A percentile compares a stretch with the other conserved stretches of the same genome.
Conservation (phyloP, 202 grass and related monocot species). For the Eragrostis tef region DNA sequence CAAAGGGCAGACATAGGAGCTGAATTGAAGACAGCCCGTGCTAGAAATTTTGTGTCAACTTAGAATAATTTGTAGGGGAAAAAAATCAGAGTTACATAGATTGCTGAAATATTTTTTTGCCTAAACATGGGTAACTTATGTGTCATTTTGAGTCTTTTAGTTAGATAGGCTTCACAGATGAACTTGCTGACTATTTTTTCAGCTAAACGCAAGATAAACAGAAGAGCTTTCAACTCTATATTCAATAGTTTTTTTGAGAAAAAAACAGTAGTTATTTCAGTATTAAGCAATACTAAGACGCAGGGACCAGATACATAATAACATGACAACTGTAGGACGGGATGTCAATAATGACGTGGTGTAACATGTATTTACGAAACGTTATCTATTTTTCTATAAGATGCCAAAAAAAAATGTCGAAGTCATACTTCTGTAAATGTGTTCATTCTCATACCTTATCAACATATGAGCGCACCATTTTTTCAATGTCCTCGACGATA, state of each 20-base stretch:
- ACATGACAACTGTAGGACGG: not conserved
- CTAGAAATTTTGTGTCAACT: not conserved
- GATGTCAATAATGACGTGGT: not conserved
- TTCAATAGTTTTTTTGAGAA: not conserved
- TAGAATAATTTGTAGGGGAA: not conserved
- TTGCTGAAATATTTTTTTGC: not conserved
- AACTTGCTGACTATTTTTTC: not conserved
- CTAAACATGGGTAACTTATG: not conserved
- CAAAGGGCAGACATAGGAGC: not conserved
- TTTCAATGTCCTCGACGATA: conserved; percentile 91
- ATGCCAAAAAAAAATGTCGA: not conserved
- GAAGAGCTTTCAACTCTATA: not conserved
- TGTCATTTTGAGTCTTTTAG: not conserved
- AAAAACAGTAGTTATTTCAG: not conserved
- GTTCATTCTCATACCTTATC: conserved; percentile 63
- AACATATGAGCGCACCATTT: conserved; percentile 74
- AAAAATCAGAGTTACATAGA: not conserved
- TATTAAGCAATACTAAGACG: not conserved
- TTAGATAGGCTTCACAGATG: conserved; percentile 3
- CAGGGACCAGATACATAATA: not conserved
- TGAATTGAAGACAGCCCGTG: not conserved
- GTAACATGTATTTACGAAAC: not conserved
- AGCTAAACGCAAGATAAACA: conserved; percentile 6
- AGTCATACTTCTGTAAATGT: not conserved
- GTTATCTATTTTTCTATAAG: not conserved